Conservation (phyloP, 1,284 basidiomycete species). For the Ustilago trichophora region DNA sequence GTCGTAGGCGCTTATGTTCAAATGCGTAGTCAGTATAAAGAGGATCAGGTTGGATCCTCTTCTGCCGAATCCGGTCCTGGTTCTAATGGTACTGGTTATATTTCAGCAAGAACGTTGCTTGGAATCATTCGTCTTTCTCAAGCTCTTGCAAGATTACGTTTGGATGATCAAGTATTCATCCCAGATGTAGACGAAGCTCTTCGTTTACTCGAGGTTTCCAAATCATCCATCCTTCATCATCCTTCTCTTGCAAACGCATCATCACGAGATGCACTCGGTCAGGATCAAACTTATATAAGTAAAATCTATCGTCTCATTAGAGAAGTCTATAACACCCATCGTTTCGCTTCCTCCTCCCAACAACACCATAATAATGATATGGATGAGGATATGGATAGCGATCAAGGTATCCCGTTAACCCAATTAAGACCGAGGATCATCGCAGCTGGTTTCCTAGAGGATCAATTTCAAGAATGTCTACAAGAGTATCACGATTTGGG, state of each 20-base stretch:
- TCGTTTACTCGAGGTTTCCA: constrained; percentile 94
- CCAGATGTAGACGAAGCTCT: constrained; percentile 96
- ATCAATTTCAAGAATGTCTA: constrained; percentile 48
- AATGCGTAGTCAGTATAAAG: constrained; percentile 88
- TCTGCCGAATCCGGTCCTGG: constrained; percentile 66
- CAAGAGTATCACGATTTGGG: constrained; percentile 43
- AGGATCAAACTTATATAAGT: constrained; percentile 48
- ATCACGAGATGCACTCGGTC: constrained; percentile 12
- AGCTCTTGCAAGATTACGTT: constrained; percentile 89
- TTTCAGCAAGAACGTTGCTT: constrained; percentile 94
- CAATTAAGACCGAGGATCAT: constrained; percentile 22
- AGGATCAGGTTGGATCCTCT: constrained; percentile 75
- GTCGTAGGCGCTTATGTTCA: constrained; percentile 95
- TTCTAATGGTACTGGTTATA: constrained; percentile 71
- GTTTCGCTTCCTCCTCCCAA: no score
- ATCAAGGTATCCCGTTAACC: constrained; percentile 4
- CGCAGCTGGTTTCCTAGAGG: constrained; percentile 43
- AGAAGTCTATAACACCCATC: constrained; percentile 47
- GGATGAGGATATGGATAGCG: constrained; percentile 5
- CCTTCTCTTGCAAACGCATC: constrained; percentile 12
- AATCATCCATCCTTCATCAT: constrained; percentile 75
- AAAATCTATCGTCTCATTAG: constrained; percentile 65
- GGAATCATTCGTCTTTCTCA: constrained; percentile 93
- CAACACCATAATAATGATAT: constrained; percentile 5
- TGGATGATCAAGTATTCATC: constrained; percentile 80